Base-by-base conservation (phyloP, 2,329 filamentous ascomycete species). In the Daldinia sp. region DNA sequence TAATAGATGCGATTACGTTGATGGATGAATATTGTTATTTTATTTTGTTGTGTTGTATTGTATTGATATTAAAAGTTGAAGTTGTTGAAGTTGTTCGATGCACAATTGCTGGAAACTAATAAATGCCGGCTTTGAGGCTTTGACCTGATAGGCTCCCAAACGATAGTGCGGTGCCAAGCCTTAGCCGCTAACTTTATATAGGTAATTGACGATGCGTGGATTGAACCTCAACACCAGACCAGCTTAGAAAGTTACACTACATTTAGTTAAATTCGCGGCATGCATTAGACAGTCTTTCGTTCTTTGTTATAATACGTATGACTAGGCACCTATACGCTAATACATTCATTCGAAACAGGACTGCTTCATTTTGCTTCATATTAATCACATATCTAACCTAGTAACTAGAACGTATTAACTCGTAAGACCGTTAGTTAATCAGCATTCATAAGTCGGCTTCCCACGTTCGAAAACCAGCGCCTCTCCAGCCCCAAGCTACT, bases 401-500 rank as follows among this genome's bases (percentile, higher is more conserved):
- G 21, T 39, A 7, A 10, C 15, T 39, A 10, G 21, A 9, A 39
- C 9, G 17, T 39, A 21, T 39, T 5, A 17, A 8, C 15, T n/a
- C n/a, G n/a, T n/a, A n/a, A n/a, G n/a, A n/a, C n/a, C n/a, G n/a
- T n/a, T 25, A 13, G 15, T 49, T 15, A 27, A 35, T 11, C 30
- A n/a, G 19, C 34, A 41, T 25, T 30, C 37, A 39, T 32, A 51
- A 47, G 15, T 29, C 41, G n/a, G 45, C 27, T 54, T 63, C 64
- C 71, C 71, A 73, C 10, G 58, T 59, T n/a, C 67, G 66, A 37
- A 81, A 77, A 5, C 74, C 77, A 1, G 72, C 75, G 29, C 88
- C 87, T 70, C 86, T 88, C 86, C 91, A 96, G 1, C 89, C 95
- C 94, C 94, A 98, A 3, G 88, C 89, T 41, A 99, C 85, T 67